phyloP scores from a whole-genome alignment of 208 protist genomes.

The Acanthamoeba divionensis region DNA sequence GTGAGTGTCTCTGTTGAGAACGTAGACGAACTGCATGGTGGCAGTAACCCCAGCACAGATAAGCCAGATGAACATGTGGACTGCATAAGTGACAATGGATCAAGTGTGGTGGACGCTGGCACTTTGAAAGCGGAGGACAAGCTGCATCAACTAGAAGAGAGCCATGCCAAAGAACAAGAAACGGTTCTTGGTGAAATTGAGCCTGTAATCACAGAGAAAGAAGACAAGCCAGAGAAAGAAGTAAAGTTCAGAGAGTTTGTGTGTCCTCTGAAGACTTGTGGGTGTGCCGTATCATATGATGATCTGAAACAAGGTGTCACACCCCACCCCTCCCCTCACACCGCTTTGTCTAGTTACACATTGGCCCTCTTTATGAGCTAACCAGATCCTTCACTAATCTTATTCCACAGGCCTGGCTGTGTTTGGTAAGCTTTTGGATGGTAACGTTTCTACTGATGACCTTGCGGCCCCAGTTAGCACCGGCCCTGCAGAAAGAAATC shows the following conservation, averaged over 20 bases:
- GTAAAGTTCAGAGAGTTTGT: background rate
- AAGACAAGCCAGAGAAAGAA: background rate
- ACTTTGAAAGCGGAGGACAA: too few species aligned
- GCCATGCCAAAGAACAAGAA: background rate
- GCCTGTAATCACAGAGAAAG: too few species aligned
- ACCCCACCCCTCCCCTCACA: background rate
- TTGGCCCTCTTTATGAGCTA: background rate
- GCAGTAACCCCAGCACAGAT: too few species aligned
- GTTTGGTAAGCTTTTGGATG: background rate
- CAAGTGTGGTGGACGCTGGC: too few species aligned
- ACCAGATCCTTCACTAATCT: background rate
- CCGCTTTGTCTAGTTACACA: background rate
- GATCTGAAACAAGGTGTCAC: constrained; percentile 7
- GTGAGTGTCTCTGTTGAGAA: too few species aligned
- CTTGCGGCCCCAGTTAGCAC: background rate
- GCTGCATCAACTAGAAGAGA: background rate
- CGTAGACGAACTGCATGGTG: too few species aligned
- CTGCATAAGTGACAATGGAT: too few species aligned
- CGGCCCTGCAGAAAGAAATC: background rate
- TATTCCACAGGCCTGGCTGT: background rate
- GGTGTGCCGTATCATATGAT: background rate
- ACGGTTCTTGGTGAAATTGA: background rate
- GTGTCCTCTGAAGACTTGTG: background rate
- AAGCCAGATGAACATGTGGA: too few species aligned
- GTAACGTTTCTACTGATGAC: background rate